Evolutionary conservation across 2,329 filamentous ascomycete species (phyloP), one percentile per base, ranked within the genome.

Genomic region (Xylariales sp.): DNA sequence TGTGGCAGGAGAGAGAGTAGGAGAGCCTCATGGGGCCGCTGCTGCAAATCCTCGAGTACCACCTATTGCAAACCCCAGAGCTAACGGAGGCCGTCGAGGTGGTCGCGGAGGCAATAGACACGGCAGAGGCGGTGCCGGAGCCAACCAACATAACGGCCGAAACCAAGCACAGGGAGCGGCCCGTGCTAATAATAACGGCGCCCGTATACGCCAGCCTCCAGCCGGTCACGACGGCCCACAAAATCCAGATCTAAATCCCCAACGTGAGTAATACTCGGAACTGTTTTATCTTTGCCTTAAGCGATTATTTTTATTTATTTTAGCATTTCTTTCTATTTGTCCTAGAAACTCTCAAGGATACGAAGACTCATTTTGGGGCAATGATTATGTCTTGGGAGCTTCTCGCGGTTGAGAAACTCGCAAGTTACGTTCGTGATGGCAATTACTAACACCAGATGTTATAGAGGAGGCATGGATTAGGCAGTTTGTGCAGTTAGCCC

Each of bases 401-500:
- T 43, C 18, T 55, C 36, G 10, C 36, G 5, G 36, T 41, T 55
- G 41, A 5, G 4, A 54, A 39, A 18, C 50, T 54, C 32, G 16
- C 50, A 23, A 6, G 18, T 39, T 16, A 23, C 32, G 36, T 6
- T 28, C n/a, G 34, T 9, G 28, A 43, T 9, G 8, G 18, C 28
- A 16, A 30, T 56, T 56, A 45, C 54, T 56, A n/a, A 56, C 39
- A 28, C 5, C 12, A 18, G 32, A 30, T 16, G 14, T 14, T 56
- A 16, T 45, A 56, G 54, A 87, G 65, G 81, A 81, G 69, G 85
- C 83, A 41, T 88, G 86, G 86, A 79, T 88, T 52, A 81, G 85
- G 55, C 81, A 82, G 62, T 87, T 88, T 74, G 84, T 88, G 56
- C 82, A 83, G 75, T 81, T 86, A 72, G 86, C 86, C 3, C 79